Base-by-base conservation (phyloP, 176 grass and related monocot species). In the Oryza officinalis region DNA sequence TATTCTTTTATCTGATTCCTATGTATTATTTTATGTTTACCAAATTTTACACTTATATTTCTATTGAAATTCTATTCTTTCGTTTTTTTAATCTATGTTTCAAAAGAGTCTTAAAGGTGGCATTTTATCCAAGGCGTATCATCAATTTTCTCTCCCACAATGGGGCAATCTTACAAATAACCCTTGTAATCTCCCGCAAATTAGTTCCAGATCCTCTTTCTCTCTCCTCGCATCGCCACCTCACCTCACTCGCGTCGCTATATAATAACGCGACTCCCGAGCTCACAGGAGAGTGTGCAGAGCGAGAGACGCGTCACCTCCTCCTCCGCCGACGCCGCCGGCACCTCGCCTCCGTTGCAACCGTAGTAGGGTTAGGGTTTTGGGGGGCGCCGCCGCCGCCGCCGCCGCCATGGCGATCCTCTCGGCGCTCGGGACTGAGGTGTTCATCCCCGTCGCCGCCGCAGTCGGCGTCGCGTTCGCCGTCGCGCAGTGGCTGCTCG, bases 401-500 rank as follows among this genome's bases (percentile, higher is more conserved):
- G 13, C 22, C 32, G 13, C 6, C 49, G 54, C 88, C 82, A 93
- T 93, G 91, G 89, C 94, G 87, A 83, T 97, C 72, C 75, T 97
- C 27, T 82, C 89, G 77, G 85, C 37, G 66, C 80, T 97, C 75
- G 83, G 74, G 11, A 90, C 89, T 32, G 87, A 97, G 89, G 80
- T 97, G 52, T 0, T 97, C 59, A 92, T 97, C 65, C 94, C 94
- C 26, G 63, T 90, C 32, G 85, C 89, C 65, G 81, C 85, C 33
- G 38, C 73, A 46, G 47, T 97, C 40, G 94, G 94, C 74, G 94
- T 97, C 85, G 75, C 27, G 78, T 97, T 94, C 79, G 86, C 94
- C 54, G 1, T 97, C 60, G 79, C 90, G 70, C 94, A 97, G 89
- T 97, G 94, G 94, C 20, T 90, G 6, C 5, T 97, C 45, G 94